Percentiles rank a stretch among this genome's conserved stretches.
Conservation (phyloP, 345 rosid species). For the Carallia brachiata region DNA sequence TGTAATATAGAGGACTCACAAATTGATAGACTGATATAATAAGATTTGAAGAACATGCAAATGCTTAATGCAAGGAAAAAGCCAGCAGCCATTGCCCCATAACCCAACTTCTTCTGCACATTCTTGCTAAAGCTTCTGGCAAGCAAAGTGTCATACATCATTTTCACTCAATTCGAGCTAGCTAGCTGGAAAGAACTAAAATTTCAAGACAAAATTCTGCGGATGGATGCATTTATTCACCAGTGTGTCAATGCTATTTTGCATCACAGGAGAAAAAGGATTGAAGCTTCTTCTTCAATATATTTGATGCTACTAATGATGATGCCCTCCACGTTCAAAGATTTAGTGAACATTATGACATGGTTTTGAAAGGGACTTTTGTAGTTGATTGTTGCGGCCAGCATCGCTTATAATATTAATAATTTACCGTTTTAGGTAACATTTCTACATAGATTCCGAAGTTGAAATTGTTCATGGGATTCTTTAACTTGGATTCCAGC, state of each 20-base stretch:
- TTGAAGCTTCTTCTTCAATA: too few species aligned
- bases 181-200: too few species aligned
- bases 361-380: conserved; percentile 2
- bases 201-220: too few species aligned
- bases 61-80: conserved; percentile 52
- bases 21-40: conserved; percentile 38
- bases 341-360: neutral
- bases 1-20: conserved; percentile 30
- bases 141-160: conserved; percentile 48
- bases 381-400: neutral
- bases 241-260: too few species aligned
- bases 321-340: neutral
- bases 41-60: conserved; percentile 52
- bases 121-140: conserved; percentile 70
- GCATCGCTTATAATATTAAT: neutral
- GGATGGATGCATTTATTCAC: too few species aligned
- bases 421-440: neutral
- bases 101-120: conserved; percentile 62
- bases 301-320: neutral
- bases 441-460: neutral
- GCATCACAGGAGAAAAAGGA: neutral
- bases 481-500: conserved; percentile 1
- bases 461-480: neutral
- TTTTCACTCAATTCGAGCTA: conserved; percentile 24
- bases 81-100: conserved; percentile 50